phyloP scores from a whole-genome alignment of 352 stramenopile species.

The Saprolegnia parasitica region DNA sequence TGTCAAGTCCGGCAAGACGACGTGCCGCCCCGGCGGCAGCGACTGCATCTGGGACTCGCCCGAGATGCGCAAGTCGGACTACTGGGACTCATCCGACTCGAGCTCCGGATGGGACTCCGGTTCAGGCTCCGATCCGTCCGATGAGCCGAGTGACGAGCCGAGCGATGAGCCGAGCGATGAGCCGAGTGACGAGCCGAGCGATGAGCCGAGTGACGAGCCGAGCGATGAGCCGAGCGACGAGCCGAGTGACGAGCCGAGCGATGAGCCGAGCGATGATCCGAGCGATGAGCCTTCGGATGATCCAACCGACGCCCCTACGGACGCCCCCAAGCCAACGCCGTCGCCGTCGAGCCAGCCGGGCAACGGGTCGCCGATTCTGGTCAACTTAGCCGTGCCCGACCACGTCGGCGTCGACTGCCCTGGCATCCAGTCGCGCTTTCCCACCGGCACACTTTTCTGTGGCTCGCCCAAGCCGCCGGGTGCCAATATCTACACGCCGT shows the following conservation, averaged over 20 bases:
- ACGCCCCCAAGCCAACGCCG: too few relatives aligned
- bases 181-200: not conserved
- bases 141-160: not conserved
- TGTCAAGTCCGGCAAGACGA: not conserved
- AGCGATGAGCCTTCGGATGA: too few relatives aligned
- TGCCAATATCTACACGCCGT: not conserved
- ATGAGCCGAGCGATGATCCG: too few relatives aligned
- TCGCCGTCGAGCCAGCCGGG: too few relatives aligned
- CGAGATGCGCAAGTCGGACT: not conserved
- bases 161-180: not conserved
- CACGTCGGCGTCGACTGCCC: constrained; percentile 10
- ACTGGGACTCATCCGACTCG: too few relatives aligned
- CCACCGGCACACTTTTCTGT: not conserved
- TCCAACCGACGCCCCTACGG: too few relatives aligned
- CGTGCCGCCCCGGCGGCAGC: constrained; percentile 5
- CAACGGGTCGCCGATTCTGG: not conserved
- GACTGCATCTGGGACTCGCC: constrained; percentile 8
- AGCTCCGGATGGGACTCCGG: too few relatives aligned
- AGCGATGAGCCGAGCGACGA: too few relatives aligned
- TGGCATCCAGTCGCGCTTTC: not conserved
- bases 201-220: not conserved
- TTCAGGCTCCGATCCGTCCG: not conserved
- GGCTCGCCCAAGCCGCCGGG: constrained; percentile 10
- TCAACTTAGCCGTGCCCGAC: not conserved
- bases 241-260: too few relatives aligned